phyloP scores from a whole-genome alignment of 805 yeast genomes.

The Ogataea naganishii region DNA sequence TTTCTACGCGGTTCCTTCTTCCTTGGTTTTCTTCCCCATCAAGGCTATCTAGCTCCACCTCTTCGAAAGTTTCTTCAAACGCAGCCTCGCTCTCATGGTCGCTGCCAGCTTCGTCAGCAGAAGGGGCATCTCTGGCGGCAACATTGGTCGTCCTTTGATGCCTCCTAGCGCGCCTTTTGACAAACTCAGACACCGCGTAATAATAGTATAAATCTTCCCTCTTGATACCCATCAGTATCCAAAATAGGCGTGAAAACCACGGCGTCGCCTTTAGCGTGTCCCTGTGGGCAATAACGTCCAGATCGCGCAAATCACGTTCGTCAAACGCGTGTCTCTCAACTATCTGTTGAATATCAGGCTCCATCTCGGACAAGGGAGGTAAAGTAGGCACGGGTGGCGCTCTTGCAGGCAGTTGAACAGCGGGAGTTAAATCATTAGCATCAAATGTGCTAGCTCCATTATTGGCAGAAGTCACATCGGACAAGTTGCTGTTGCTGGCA shows the following conservation, averaged over 20 bases:
- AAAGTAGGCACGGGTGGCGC: constrained; percentile 16
- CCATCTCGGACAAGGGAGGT: constrained; percentile 15
- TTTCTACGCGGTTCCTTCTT: constrained; percentile 6
- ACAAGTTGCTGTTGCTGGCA: not conserved
- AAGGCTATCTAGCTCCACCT: constrained; percentile 1
- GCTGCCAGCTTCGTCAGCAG: not conserved
- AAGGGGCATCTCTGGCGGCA: constrained; percentile 1
- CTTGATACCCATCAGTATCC: constrained; percentile 50
- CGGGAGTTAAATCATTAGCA: too few species aligned
- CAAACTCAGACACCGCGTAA: constrained; percentile 33
- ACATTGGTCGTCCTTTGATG: constrained; percentile 11
- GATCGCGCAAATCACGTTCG: constrained; percentile 29
- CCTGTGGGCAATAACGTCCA: constrained; percentile 37
- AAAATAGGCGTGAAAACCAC: constrained; percentile 29
- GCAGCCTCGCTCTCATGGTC: not conserved
- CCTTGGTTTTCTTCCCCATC: constrained; percentile 2
- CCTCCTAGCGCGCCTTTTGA: constrained; percentile 13
- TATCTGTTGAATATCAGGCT: constrained; percentile 14
- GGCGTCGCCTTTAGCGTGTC: constrained; percentile 20
- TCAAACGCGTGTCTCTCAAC: constrained; percentile 28
- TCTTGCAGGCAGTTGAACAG: too few species aligned
- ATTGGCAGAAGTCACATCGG: constrained; percentile 2
- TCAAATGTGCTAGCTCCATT: too few species aligned
- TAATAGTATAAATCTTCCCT: constrained; percentile 40
- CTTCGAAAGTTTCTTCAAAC: constrained; percentile 1